phyloP scores from a whole-genome alignment of 305 asterid genomes.

The Rubia balearica region DNA sequence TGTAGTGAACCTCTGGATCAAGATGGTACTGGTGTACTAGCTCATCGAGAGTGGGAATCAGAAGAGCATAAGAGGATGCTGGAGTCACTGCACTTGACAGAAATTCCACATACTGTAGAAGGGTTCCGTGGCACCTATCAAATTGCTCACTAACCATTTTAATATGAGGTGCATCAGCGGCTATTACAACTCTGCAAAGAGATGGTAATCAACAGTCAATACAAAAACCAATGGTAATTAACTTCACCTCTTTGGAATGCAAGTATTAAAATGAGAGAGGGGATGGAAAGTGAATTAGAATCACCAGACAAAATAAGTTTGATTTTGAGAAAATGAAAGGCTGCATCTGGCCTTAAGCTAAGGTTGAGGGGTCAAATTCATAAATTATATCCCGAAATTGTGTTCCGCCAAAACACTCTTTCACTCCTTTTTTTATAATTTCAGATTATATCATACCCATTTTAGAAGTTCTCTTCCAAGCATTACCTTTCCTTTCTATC shows the following conservation, averaged over 20 bases:
- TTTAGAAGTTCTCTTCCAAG: not conserved
- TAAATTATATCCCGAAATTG: not conserved
- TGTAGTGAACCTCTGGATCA: slow-evolving; percentile 85
- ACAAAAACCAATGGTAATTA: slow-evolving; percentile 17
- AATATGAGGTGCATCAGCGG: slow-evolving; percentile 76
- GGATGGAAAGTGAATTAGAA: not conserved
- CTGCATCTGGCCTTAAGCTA: not conserved
- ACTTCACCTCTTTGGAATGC: not conserved
- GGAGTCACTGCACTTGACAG: slow-evolving; percentile 87
- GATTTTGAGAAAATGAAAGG: not conserved
- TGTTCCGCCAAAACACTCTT: not conserved
- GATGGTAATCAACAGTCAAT: slow-evolving; percentile 5
- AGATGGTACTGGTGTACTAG: slow-evolving; percentile 93
- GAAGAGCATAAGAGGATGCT: slow-evolving; percentile 62
- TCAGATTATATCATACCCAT: not conserved
- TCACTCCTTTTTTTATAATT: not conserved
- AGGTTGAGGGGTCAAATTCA: not conserved
- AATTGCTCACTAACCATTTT: slow-evolving; percentile 98
- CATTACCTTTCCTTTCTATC: not conserved
- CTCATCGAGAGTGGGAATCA: slow-evolving; percentile 85
- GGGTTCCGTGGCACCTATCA: slow-evolving; percentile 98
- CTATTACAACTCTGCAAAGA: slow-evolving; percentile 75
- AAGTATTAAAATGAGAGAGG: not conserved
- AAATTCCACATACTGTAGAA: slow-evolving; percentile 98
- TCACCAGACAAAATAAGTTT: not conserved